These are phyloP conservation scores for Gracilaria vermiculophylla DNA, from an alignment of 23 red algal genomes.

Conservation along the genomic window DNA sequence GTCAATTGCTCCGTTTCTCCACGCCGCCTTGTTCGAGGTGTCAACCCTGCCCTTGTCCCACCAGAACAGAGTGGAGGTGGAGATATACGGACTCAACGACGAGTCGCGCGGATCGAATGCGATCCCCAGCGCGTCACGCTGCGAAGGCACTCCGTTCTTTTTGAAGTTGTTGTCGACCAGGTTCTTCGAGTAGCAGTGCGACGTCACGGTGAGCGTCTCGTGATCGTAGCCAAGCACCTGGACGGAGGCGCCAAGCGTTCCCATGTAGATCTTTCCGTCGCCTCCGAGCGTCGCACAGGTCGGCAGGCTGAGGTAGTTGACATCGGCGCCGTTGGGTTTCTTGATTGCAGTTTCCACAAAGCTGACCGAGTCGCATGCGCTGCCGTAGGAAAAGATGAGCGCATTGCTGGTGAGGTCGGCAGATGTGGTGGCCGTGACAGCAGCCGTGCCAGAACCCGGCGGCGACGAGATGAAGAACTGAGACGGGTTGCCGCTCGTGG, in stretches of 20 bases:
- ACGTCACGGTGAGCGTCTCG: background rate
- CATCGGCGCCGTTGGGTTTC: background rate
- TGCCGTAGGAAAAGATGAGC: slow-evolving; percentile 45
- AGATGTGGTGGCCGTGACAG: slow-evolving; percentile 14
- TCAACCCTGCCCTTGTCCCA: slow-evolving; percentile 38
- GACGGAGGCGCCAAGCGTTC: slow-evolving; percentile 52
- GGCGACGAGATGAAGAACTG: slow-evolving; percentile 43
- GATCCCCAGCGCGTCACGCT: slow-evolving; percentile 53
- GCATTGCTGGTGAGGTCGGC: slow-evolving; percentile 29
- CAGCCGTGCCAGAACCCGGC: background rate
- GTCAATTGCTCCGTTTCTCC: slow-evolving; percentile 61
- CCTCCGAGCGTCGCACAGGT: slow-evolving; percentile 29
- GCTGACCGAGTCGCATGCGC: slow-evolving; percentile 34
- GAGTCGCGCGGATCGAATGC: slow-evolving; percentile 49
- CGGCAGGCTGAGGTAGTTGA: slow-evolving; percentile 37
- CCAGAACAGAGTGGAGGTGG: slow-evolving; percentile 48
- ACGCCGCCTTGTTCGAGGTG: background rate
- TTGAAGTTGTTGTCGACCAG: slow-evolving; percentile 22
- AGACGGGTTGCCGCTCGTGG: background rate
- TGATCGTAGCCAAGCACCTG: slow-evolving; percentile 45
- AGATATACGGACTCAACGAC: slow-evolving; percentile 25
- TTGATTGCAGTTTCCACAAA: slow-evolving; percentile 2
- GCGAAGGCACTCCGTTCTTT: slow-evolving; percentile 34
- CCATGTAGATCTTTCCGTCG: slow-evolving; percentile 63
- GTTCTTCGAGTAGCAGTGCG: slow-evolving; percentile 35